Evolutionary conservation across 2,329 filamentous ascomycete species (phyloP), one percentile per base, ranked within the genome.

Genomic region (Microdochium nivale): DNA sequence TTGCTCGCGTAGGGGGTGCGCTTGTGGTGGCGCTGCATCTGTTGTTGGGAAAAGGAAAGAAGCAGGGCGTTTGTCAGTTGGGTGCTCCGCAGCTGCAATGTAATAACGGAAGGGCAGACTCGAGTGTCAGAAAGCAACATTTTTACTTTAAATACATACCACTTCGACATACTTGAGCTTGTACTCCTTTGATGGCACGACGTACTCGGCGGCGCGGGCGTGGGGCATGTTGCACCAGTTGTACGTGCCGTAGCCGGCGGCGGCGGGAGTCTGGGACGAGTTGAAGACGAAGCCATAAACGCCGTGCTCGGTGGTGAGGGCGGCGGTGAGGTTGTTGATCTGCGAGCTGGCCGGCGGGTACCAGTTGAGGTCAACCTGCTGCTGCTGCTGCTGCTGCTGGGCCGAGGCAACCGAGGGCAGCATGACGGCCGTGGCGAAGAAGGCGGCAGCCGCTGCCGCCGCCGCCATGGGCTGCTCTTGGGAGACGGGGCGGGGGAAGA

Each of bases 151-250:
- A n/a, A n/a, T n/a, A 71, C 76, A 66, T 67, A 87, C 82, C 60
- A 91, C 71, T 68, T 92, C 88, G 8, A 92, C 87, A 63, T 91
- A 92, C 60, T 78, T 70, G 49, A 94, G 70, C 59, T 83, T 72
- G 62, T 81, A 90, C n/a, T 0, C 67, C 56, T 1, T 70, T 59
- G 78, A 71, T 54, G 67, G 74, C 14, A 75, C 65, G 62, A 44
- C 35, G 19, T 94, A 94, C 60, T 88, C 86, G 14, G 67, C 67
- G 23, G 65, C 69, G 30, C 87, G 77, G n/a, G 88, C 85, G 68
- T 92, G 89, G 1, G 89, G 88, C 87, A 94, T 94, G 62, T 94
- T 91, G 68, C 88, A 94, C 77, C 78, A 92, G 65, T 92, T 90
- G 67, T 91, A 91, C 1, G 70, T 75, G 5, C 81, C 80, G 66